These are phyloP conservation scores for Comarum palustre DNA, from an alignment of 306 rosid genomes.

Conservation along the genomic window DNA sequence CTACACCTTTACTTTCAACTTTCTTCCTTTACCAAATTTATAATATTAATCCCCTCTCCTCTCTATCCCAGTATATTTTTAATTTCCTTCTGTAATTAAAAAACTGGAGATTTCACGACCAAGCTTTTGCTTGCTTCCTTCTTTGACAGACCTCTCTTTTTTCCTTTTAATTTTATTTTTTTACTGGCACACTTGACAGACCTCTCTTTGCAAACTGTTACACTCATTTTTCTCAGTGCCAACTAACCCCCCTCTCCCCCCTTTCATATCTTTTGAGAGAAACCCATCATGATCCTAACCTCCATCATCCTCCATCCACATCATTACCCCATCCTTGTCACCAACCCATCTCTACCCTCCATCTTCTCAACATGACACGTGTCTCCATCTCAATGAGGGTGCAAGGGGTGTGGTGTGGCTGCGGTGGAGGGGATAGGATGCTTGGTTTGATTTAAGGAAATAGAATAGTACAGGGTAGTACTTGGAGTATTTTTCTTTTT, in stretches of 20 bases:
- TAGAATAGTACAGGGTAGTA: constrained; percentile 24
- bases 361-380: constrained; percentile 20
- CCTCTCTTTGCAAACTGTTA: constrained; percentile 69
- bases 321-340: constrained; percentile 30
- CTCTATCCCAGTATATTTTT: neutral
- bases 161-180: constrained; percentile 35
- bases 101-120: constrained; percentile 61
- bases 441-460: constrained; percentile 21
- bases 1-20: constrained; percentile 34
- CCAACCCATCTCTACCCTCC: constrained; percentile 28
- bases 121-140: constrained; percentile 58
- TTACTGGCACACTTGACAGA: constrained; percentile 87
- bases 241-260: constrained; percentile 36
- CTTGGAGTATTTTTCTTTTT: constrained; percentile 35
- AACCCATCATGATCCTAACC: constrained; percentile 60
- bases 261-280: constrained; percentile 47
- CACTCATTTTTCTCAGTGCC: constrained; percentile 77
- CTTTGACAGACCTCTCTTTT: constrained; percentile 43
- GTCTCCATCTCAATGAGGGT: constrained; percentile 29
- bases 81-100: constrained; percentile 3
- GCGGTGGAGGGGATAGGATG: constrained; percentile 24
- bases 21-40: neutral
- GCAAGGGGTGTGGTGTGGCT: constrained; percentile 3
- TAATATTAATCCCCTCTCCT: neutral
- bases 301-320: constrained; percentile 49